Evolutionary conservation across 73 alveolate genomes (phyloP).

Genomic region (Paramecium bursaria): DNA sequence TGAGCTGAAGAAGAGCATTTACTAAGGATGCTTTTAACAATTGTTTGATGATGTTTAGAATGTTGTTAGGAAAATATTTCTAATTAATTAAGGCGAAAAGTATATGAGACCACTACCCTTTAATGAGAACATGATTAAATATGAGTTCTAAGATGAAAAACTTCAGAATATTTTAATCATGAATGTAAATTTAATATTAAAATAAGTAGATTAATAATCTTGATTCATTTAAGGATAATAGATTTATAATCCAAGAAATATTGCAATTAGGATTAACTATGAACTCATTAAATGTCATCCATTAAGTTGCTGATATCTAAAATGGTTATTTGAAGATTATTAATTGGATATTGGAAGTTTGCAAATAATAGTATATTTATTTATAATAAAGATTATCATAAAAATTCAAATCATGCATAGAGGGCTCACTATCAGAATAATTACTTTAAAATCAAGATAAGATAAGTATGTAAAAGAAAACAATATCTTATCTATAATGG

Average conservation of each 20-base stretch:
- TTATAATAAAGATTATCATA: no score
- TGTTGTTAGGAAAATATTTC: not conserved
- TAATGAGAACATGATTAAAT: no score
- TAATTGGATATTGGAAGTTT: conserved; percentile 26
- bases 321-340: not conserved
- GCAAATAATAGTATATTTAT: not conserved
- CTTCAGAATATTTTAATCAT: no score
- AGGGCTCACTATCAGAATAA: conserved; percentile 25
- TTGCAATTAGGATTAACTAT: no score
- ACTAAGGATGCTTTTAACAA: conserved; percentile 10
- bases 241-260: no score
- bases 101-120: no score
- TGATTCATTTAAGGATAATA: no score
- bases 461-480: not conserved
- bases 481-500: conserved; percentile 47
- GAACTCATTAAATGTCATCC: not conserved
- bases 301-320: conserved; percentile 9
- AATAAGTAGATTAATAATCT: no score
- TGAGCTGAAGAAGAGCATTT: conserved; percentile 36
- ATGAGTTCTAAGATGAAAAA: no score
- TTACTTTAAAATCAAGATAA: conserved; percentile 38
- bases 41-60: conserved; percentile 6
- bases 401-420: not conserved
- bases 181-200: no score
- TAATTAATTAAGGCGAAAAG: no score